Evolutionary conservation across 345 rosid species (phyloP).

Genomic region (Microthlaspi erraticum): DNA sequence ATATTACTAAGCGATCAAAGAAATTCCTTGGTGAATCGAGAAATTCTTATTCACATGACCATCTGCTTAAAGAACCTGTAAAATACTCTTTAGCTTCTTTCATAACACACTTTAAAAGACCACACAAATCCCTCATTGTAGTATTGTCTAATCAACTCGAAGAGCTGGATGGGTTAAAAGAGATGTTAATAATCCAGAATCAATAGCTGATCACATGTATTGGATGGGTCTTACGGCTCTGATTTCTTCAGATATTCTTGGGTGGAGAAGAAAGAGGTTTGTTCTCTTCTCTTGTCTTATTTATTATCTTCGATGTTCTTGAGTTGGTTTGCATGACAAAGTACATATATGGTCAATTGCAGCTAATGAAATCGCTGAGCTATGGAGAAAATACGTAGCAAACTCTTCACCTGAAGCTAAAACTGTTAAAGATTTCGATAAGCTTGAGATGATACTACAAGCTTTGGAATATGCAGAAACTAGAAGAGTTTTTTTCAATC

Average conservation of each 20-base stretch:
- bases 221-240: constrained; percentile 97
- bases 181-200: constrained; percentile 79
- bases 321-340: background rate
- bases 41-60: no score
- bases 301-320: background rate
- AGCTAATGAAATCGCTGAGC: constrained; percentile 76
- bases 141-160: no score
- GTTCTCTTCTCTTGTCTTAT: background rate
- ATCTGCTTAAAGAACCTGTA: no score
- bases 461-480: constrained; percentile 71
- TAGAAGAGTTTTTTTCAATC: constrained; percentile 93
- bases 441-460: constrained; percentile 96
- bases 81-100: no score
- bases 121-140: no score
- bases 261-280: constrained; percentile 86
- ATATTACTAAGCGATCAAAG: no score
- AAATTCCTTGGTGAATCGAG: no score
- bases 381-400: constrained; percentile 93
- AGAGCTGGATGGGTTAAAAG: constrained; percentile 90
- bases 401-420: constrained; percentile 92
- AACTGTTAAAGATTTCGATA: constrained; percentile 93
- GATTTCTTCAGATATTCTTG: constrained; percentile 67
- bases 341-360: constrained; percentile 26
- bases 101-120: no score
- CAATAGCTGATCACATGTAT: constrained; percentile 91